These are phyloP conservation scores for Ceratobasidium sp. DNA, from an alignment of 1,284 basidiomycete genomes.

Conservation along the genomic window DNA sequence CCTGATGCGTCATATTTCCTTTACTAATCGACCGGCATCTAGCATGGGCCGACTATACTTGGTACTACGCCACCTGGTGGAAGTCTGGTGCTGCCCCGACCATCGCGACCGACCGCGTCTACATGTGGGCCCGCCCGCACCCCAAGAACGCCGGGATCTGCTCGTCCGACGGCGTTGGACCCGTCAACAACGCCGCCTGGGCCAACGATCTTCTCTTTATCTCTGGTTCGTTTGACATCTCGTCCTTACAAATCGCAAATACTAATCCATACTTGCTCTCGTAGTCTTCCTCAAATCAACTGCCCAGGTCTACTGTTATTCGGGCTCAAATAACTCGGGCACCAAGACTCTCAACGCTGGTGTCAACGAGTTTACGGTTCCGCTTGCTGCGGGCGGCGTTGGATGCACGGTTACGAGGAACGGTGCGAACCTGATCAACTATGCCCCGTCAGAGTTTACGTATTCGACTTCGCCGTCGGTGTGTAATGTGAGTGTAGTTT, in stretches of 20 bases:
- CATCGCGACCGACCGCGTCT: slow-evolving; percentile 57
- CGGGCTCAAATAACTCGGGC: slow-evolving; percentile 30
- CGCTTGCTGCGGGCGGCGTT: slow-evolving; percentile 27
- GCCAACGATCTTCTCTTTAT: slow-evolving; percentile 15
- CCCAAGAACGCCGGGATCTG: slow-evolving; percentile 54
- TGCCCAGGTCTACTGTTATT: slow-evolving; percentile 24
- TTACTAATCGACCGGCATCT: not conserved
- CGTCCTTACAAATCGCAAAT: not conserved
- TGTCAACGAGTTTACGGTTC: slow-evolving; percentile 35
- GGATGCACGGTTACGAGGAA: slow-evolving; percentile 24
- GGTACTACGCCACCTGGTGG: slow-evolving; percentile 45
- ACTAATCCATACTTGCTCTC: not conserved
- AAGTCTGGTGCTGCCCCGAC: slow-evolving; percentile 40
- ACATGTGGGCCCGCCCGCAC: slow-evolving; percentile 60
- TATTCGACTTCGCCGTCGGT: slow-evolving; percentile 18
- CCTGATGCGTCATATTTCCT: not conserved
- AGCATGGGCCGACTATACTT: slow-evolving; percentile 36
- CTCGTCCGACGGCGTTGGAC: not conserved
- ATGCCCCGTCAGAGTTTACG: too few species aligned
- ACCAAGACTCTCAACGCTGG: slow-evolving; percentile 21
- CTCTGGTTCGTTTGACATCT: slow-evolving; percentile 1
- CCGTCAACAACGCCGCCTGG: slow-evolving; percentile 23
- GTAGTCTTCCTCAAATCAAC: slow-evolving; percentile 21
- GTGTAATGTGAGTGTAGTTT: slow-evolving; percentile 10
- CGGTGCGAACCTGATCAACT: slow-evolving; percentile 14